A percentile compares a stretch with the other conserved stretches of the same genome.
Evolutionary conservation across 2,329 filamentous ascomycete genomes (phyloP).

Genomic region (Ustulina deusta): DNA sequence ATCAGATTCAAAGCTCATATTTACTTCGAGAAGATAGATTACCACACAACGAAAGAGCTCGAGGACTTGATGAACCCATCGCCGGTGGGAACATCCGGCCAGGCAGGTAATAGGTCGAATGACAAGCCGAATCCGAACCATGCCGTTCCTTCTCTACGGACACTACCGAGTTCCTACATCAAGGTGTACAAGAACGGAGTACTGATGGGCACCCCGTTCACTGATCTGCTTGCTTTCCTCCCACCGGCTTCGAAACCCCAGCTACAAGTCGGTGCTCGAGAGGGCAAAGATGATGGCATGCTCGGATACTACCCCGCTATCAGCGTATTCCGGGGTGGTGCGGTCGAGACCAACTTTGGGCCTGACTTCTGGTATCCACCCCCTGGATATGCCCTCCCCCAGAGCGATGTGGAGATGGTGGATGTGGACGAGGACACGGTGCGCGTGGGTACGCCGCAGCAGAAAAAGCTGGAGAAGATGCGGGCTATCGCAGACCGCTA

Average conservation of each 20-base stretch:
- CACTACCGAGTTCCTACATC: slow-evolving; percentile 86
- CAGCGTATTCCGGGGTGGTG: slow-evolving; percentile 90
- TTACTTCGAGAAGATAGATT: slow-evolving; percentile 94
- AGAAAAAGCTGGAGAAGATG: slow-evolving; percentile 52
- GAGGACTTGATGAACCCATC: slow-evolving; percentile 84
- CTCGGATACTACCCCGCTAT: slow-evolving; percentile 96
- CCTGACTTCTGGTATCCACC: slow-evolving; percentile 93
- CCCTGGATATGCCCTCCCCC: slow-evolving; percentile 28
- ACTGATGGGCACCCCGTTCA: slow-evolving; percentile 87
- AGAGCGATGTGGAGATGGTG: slow-evolving; percentile 63
- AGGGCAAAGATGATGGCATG: slow-evolving; percentile 93
- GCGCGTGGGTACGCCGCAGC: slow-evolving; percentile 28
- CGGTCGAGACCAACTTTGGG: slow-evolving; percentile 93
- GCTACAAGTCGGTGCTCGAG: slow-evolving; percentile 78
- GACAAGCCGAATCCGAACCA: slow-evolving; percentile 79
- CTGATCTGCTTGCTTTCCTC: slow-evolving; percentile 88
- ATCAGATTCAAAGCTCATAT: slow-evolving; percentile 94
- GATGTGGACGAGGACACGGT: slow-evolving; percentile 52
- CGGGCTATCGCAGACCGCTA: slow-evolving; percentile 82
- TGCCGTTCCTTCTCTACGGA: slow-evolving; percentile 79
- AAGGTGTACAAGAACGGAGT: slow-evolving; percentile 94
- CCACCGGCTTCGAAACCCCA: slow-evolving; percentile 86
- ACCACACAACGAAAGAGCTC: slow-evolving; percentile 86
- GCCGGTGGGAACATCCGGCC: slow-evolving; percentile 58
- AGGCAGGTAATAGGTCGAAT: slow-evolving; percentile 53